phyloP scores from a whole-genome alignment of 805 yeast genomes.

The Zygoascus ofunaensis region DNA sequence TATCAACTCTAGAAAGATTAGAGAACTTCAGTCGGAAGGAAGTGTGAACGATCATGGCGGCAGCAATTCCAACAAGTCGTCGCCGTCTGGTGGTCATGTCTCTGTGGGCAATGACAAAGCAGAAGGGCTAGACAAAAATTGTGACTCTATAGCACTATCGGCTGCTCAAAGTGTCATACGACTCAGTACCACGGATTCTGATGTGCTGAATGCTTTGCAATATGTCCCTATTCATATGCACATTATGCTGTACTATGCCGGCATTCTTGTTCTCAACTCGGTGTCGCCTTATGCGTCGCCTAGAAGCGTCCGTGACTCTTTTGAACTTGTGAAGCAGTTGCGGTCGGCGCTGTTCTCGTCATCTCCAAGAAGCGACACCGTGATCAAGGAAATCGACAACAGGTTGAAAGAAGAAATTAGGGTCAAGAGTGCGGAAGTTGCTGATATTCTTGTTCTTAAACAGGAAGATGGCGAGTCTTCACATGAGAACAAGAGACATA shows the following conservation, averaged over 20 bases:
- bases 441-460: not conserved
- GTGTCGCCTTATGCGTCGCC: conserved; percentile 13
- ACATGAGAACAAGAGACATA: conserved; percentile 3
- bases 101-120: not conserved
- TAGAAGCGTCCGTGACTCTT: conserved; percentile 4
- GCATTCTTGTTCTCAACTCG: conserved; percentile 38
- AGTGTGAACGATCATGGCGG: not conserved
- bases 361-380: conserved; percentile 1
- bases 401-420: conserved; percentile 8
- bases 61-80: not conserved
- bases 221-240: conserved; percentile 69
- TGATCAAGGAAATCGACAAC: conserved; percentile 7
- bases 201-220: conserved; percentile 45
- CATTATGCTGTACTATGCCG: conserved; percentile 62
- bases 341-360: conserved; percentile 8
- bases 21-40: conserved; percentile 27
- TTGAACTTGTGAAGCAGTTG: conserved; percentile 9
- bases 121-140: conserved; percentile 9
- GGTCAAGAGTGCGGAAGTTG: conserved; percentile 5
- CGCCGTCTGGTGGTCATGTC: not conserved
- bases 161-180: conserved; percentile 58
- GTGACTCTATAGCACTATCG: conserved; percentile 38
- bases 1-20: conserved; percentile 36
- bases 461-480: conserved; percentile 3
- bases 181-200: conserved; percentile 49